Percentiles rank a stretch among this genome's conserved stretches.
Evolutionary conservation across 768 basidiomycete species (phyloP).

Genomic region (Mycena floridula): DNA sequence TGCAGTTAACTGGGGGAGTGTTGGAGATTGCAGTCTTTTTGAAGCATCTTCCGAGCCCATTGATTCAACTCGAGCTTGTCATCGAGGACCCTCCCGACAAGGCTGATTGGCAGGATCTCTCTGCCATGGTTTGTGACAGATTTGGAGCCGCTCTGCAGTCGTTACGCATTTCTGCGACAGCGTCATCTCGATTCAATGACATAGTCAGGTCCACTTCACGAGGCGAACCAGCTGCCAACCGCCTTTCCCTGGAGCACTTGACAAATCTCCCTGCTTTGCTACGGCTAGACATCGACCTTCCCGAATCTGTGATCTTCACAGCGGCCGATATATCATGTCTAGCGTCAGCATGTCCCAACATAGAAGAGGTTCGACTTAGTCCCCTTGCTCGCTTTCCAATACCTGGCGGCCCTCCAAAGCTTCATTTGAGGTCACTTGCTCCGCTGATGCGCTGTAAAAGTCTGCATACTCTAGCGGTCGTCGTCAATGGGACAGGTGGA

Average conservation of each 20-base stretch:
- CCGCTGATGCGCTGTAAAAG: constrained; percentile 53
- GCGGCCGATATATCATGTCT: constrained; percentile 53
- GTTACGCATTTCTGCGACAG: constrained; percentile 57
- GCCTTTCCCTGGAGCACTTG: constrained; percentile 57
- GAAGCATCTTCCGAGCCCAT: constrained; percentile 57
- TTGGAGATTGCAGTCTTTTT: constrained; percentile 68
- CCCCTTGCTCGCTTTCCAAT: constrained; percentile 61
- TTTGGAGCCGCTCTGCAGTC: constrained; percentile 56
- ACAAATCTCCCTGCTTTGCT: constrained; percentile 45
- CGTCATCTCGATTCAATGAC: constrained; percentile 74
- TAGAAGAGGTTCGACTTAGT: constrained; percentile 65
- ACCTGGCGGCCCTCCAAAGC: constrained; percentile 41
- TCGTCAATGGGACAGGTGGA: constrained; percentile 51
- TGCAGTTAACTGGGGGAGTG: constrained; percentile 67
- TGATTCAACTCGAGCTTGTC: constrained; percentile 65
- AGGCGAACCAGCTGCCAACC: constrained; percentile 52
- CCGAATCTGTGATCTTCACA: constrained; percentile 65
- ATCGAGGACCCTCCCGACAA: constrained; percentile 76
- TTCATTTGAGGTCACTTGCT: constrained; percentile 60
- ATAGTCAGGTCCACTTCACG: constrained; percentile 72
- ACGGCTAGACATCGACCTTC: constrained; percentile 73
- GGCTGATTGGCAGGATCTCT: constrained; percentile 72
- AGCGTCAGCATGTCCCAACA: constrained; percentile 56
- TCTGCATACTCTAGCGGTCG: constrained; percentile 60
- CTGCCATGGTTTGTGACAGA: constrained; percentile 52